Percentiles rank a stretch among this genome's conserved stretches.
Conservation (phyloP, 2,329 filamentous ascomycete genomes). For the Ascochyta pisi region DNA sequence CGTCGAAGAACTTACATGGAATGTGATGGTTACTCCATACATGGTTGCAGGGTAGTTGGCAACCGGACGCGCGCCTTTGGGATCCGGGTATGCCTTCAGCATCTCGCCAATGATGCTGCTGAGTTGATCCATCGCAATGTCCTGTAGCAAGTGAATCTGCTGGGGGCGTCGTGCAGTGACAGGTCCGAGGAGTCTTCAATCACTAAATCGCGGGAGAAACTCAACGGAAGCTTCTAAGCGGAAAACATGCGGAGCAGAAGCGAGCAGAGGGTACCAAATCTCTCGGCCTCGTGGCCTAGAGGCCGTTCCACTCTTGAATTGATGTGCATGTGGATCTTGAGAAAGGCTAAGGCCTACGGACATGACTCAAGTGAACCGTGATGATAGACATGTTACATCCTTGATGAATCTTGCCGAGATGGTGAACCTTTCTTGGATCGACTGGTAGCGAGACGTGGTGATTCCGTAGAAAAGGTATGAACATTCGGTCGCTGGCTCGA, state of each 20-base stretch:
- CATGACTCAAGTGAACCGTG: slow-evolving; percentile 10
- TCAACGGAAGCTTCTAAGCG: not conserved
- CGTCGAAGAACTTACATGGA: slow-evolving; percentile 28
- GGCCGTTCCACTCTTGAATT: slow-evolving; percentile 5
- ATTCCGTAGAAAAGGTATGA: not conserved
- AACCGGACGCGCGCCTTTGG: slow-evolving; percentile 29
- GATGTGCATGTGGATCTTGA: slow-evolving; percentile 10
- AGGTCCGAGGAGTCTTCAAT: slow-evolving; percentile 1
- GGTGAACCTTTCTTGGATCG: slow-evolving; percentile 1
- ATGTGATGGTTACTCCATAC: slow-evolving; percentile 37
- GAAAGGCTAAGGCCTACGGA: not conserved
- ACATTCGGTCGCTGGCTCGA: slow-evolving; percentile 1
- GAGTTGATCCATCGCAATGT: slow-evolving; percentile 21
- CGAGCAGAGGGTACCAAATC: slow-evolving; percentile 8
- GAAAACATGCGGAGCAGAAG: slow-evolving; percentile 4
- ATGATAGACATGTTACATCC: slow-evolving; percentile 4
- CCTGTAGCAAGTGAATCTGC: not conserved
- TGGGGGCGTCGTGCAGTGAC: slow-evolving; percentile 1
- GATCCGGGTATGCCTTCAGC: slow-evolving; percentile 32
- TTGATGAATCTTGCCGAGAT: not conserved
- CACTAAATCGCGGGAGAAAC: slow-evolving; percentile 1
- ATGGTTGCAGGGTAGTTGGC: slow-evolving; percentile 31
- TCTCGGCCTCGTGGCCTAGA: slow-evolving; percentile 7
- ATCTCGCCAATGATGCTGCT: slow-evolving; percentile 22
- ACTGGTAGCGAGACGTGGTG: slow-evolving; percentile 3